Conservation (phyloP, 768 basidiomycete species). For the Udeniomyces megalosporus region DNA sequence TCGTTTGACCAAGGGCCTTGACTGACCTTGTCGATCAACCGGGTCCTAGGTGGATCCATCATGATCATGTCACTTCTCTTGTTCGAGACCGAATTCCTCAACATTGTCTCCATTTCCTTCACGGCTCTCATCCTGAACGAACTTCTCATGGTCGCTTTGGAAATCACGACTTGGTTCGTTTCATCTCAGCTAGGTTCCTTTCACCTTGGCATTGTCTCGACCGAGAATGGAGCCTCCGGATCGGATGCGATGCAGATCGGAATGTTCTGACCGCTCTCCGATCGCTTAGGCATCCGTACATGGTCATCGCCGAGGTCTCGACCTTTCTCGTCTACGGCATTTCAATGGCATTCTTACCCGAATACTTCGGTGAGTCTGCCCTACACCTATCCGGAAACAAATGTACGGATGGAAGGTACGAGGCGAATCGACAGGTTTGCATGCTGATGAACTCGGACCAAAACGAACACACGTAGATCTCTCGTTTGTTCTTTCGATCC, state of each 20-base stretch:
- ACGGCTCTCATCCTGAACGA: conserved; percentile 91
- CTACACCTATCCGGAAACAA: too few species aligned
- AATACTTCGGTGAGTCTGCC: conserved; percentile 71
- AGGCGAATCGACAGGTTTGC: too few species aligned
- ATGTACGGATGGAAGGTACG: too few species aligned
- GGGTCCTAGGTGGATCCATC: conserved; percentile 64
- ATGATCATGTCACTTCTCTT: conserved; percentile 82
- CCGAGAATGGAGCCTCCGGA: not conserved
- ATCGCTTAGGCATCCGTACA: conserved; percentile 65
- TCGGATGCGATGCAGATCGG: too few species aligned
- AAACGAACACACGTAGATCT: conserved; percentile 44
- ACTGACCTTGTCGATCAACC: too few species aligned
- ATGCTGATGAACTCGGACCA: too few species aligned
- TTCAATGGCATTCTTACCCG: conserved; percentile 83
- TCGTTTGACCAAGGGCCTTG: too few species aligned
- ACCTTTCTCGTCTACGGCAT: conserved; percentile 76
- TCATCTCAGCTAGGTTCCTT: too few species aligned
- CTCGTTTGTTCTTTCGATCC: conserved; percentile 69
- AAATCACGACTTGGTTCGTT: conserved; percentile 84
- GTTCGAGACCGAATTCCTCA: conserved; percentile 92
- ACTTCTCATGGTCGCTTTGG: conserved; percentile 94
- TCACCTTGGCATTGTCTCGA: not conserved
- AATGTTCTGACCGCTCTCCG: too few species aligned
- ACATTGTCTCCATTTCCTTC: conserved; percentile 96
- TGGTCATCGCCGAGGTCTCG: conserved; percentile 79